A percentile compares a stretch with the other conserved stretches of the same genome.
Conservation (phyloP, 1,284 basidiomycete genomes). For the Sphaerobolus stellatus region DNA sequence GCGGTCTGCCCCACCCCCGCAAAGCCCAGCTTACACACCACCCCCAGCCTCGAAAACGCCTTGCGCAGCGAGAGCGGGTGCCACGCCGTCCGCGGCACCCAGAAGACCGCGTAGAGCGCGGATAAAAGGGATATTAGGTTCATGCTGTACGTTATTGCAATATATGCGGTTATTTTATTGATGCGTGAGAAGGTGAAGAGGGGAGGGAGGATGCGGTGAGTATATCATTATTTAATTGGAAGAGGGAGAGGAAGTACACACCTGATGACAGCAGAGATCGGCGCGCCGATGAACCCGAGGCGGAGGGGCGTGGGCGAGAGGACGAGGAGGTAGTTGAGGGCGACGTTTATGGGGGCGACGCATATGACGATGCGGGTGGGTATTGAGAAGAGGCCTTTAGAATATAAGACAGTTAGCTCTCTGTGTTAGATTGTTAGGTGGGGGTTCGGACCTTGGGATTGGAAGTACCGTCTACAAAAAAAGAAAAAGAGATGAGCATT, state of each 20-base stretch:
- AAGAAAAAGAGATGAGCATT: too few relatives aligned
- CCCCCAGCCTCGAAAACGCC: conserved; percentile 42
- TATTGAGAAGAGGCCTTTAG: conserved; percentile 45
- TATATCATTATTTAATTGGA: too few relatives aligned
- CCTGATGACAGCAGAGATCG: conserved; percentile 48
- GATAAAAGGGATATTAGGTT: not conserved
- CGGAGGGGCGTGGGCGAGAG: conserved; percentile 44
- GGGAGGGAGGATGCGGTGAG: too few relatives aligned
- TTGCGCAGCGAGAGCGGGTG: conserved; percentile 40
- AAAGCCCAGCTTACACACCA: conserved; percentile 45
- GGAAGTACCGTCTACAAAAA: conserved; percentile 43
- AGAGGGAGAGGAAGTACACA: conserved; percentile 49
- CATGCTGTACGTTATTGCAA: too few relatives aligned
- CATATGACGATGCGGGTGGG: conserved; percentile 52
- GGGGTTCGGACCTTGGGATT: conserved; percentile 36
- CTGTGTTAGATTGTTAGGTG: too few relatives aligned
- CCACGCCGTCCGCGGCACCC: conserved; percentile 49
- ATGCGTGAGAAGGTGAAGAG: too few relatives aligned
- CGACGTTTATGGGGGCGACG: conserved; percentile 52
- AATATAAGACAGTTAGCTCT: not conserved
- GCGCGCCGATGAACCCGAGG: conserved; percentile 56
- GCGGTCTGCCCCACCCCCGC: conserved; percentile 34
- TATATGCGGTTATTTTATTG: too few relatives aligned
- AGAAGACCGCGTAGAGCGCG: conserved; percentile 34
- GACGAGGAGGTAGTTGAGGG: conserved; percentile 51